A percentile compares a stretch with the other conserved stretches of the same genome.
Conservation (phyloP, 192 early-diverging fungal genomes). For the Geranomyces michiganensis region DNA sequence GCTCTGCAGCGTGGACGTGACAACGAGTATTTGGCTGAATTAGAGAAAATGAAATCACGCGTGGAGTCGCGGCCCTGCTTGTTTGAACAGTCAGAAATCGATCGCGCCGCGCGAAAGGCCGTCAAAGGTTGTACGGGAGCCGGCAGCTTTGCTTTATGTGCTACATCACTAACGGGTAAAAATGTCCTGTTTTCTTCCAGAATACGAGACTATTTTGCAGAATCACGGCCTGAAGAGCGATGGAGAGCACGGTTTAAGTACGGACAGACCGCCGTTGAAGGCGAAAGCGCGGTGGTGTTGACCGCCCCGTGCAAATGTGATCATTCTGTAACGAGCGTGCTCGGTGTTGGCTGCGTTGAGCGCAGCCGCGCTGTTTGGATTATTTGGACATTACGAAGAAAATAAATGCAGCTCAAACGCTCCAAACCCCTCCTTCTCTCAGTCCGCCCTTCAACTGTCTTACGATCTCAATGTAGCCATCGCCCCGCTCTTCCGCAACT, state of each 20-base stretch:
- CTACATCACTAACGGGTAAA: too few species aligned
- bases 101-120: not conserved
- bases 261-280: too few species aligned
- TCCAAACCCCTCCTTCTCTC: conserved; percentile 9
- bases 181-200: too few species aligned
- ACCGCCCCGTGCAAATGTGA: too few species aligned
- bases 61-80: not conserved
- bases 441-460: conserved; percentile 12
- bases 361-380: too few species aligned
- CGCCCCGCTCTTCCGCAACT: conserved; percentile 11
- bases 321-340: too few species aligned
- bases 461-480: conserved; percentile 11
- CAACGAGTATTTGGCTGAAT: not conserved
- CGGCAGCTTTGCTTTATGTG: too few species aligned
- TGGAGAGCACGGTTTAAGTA: not conserved
- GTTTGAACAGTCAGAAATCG: not conserved
- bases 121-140: not conserved
- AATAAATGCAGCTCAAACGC: not conserved
- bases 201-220: conserved; percentile 5
- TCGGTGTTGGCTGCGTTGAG: too few species aligned
- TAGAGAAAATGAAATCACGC: not conserved
- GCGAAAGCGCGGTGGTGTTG: too few species aligned
- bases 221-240: not conserved
- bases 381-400: too few species aligned
- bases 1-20: not conserved